These are phyloP conservation scores for Delphinella strobiligena DNA, from an alignment of 2,329 filamentous ascomycete species.

Conservation along the genomic window DNA sequence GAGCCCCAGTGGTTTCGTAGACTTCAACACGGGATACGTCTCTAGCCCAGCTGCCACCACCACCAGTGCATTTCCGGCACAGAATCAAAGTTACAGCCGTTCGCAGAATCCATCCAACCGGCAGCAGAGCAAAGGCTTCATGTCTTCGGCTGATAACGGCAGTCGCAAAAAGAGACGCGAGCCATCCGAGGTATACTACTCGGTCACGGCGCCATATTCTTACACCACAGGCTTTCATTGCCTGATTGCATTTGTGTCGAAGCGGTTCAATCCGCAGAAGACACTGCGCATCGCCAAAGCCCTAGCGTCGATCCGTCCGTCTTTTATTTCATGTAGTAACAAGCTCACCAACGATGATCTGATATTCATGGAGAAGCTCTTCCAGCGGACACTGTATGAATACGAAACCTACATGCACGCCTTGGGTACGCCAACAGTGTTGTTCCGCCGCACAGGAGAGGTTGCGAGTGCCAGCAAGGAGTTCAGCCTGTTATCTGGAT, in stretches of 20 bases:
- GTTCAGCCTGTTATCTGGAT: slow-evolving; percentile 89
- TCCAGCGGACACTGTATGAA: slow-evolving; percentile 84
- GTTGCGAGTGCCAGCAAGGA: slow-evolving; percentile 94
- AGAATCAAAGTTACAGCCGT: slow-evolving; percentile 4
- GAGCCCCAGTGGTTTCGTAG: slow-evolving; percentile 42
- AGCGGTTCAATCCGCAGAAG: slow-evolving; percentile 65
- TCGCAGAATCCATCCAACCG: slow-evolving; percentile 17
- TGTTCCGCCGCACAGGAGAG: slow-evolving; percentile 84
- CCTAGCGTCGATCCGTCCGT: slow-evolving; percentile 78
- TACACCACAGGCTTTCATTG: slow-evolving; percentile 87
- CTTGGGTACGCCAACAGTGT: slow-evolving; percentile 79
- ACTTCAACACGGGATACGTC: slow-evolving; percentile 28
- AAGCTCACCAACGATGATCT: slow-evolving; percentile 81
- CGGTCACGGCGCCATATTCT: slow-evolving; percentile 79
- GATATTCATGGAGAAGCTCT: slow-evolving; percentile 95
- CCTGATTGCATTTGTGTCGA: slow-evolving; percentile 67
- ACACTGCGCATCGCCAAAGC: slow-evolving; percentile 75
- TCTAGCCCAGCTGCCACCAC: slow-evolving; percentile 10
- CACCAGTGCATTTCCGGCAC: slow-evolving; percentile 4
- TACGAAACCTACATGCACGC: slow-evolving; percentile 88
- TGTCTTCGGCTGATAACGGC: slow-evolving; percentile 15
- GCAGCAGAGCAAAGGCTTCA: slow-evolving; percentile 17
- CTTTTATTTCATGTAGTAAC: slow-evolving; percentile 82
- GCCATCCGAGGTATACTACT: slow-evolving; percentile 76
- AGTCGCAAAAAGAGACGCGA: slow-evolving; percentile 48